Base-by-base conservation (phyloP, 768 basidiomycete genomes). In the Pleurotus djamor region DNA sequence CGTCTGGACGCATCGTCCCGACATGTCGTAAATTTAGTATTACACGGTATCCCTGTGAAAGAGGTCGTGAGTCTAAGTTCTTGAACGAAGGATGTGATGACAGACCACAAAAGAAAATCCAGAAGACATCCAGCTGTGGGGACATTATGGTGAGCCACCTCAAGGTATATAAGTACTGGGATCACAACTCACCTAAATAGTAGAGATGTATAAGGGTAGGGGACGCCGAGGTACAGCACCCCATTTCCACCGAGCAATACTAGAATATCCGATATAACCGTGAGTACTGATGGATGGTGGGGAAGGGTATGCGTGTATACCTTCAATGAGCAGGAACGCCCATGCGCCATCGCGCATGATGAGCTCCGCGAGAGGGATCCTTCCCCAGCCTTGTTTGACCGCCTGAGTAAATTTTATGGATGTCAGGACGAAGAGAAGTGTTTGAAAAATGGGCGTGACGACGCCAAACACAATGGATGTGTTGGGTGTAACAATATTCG, bases 401-500 rank as follows among this genome's bases (percentile, higher is more conserved):
- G 62, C 62, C 4, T 45, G 48, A 12, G 47, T 16, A 37, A 63
- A 65, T 48, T 64, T 60, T 34, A 36, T 38, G n/a, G 58, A 12
- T 8, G 64, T 66, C 21, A 68, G 54, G 32, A 44, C 10, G 55
- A 68, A 64, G 2, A 66, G 52, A 9, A 66, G n/a, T 14, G 52
- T 47, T 16, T 66, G 64, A 32, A 55, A 55, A 7, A 55, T n/a
- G 28, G 54, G 54, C 36, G 54, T 55, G 16, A 55, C 54, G 12
- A 43, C 54, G 54, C 54, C 72, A 28, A 70, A 74, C 33, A 78
- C 65, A 12, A 72, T 63, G 5, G 77, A 57, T 28, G 63, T 65
- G 5, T 50, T 52, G 2, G 77, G 74, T 28, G 67, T 62, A 12
- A 60, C 34, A 1, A 66, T 66, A 12, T 28, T 48, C 4, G 28